Evolutionary conservation across 805 yeast genomes (phyloP).

Genomic region (Candida tibetensis): DNA sequence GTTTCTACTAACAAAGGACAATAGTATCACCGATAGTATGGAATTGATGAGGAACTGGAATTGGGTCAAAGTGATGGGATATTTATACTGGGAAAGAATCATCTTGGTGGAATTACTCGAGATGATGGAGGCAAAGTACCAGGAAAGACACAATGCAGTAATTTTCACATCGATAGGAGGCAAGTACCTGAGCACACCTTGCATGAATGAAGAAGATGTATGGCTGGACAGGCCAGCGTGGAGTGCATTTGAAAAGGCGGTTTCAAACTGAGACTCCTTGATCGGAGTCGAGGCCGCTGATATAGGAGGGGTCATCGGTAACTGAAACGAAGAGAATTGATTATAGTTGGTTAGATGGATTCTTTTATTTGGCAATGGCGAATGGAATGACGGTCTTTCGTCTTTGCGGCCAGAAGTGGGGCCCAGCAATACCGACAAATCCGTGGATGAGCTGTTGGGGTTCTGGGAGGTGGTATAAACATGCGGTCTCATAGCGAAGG

Average conservation of each 20-base stretch:
- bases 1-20: conserved; percentile 30
- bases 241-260: neutral
- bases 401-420: conserved; percentile 1
- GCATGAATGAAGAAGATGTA: neutral
- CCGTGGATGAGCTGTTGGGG: conserved; percentile 37
- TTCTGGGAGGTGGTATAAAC: conserved; percentile 19
- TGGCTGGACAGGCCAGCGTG: neutral
- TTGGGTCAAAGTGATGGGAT: conserved; percentile 88
- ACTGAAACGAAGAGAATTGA: conserved; percentile 16
- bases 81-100: conserved; percentile 64
- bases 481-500: neutral
- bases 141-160: conserved; percentile 54
- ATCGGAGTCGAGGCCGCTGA: conserved; percentile 32
- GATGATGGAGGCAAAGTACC: conserved; percentile 81
- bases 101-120: conserved; percentile 80
- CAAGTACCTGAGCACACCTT: conserved; percentile 7
- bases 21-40: conserved; percentile 49
- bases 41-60: conserved; percentile 79
- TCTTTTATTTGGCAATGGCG: conserved; percentile 18
- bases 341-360: conserved; percentile 10
- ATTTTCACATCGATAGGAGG: conserved; percentile 26
- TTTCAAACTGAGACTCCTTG: conserved; percentile 15
- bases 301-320: conserved; percentile 35
- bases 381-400: conserved; percentile 10
- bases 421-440: conserved; percentile 24